Evolutionary conservation across 192 early-diverging fungal species (phyloP).

Genomic region (Gryganskiella cystojenkinii): DNA sequence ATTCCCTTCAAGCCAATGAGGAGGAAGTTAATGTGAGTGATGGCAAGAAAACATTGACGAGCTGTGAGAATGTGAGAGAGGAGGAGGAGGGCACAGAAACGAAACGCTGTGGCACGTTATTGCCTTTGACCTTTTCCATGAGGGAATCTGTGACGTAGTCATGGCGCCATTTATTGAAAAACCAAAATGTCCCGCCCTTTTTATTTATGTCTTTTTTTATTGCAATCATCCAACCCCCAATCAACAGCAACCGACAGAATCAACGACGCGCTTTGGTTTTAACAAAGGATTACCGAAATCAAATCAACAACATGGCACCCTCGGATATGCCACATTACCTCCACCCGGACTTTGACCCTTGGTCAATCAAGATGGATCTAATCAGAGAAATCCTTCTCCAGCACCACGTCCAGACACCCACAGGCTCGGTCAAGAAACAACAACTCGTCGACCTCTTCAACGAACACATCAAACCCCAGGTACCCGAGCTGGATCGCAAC

Average conservation of each 20-base stretch:
- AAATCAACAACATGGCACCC: conserved; percentile 4
- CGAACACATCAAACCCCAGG: conserved; percentile 29
- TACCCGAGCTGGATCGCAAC: conserved; percentile 14
- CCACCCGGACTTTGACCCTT: conserved; percentile 44
- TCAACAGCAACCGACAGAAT: neutral
- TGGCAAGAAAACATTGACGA: too few species aligned
- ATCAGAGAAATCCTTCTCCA: conserved; percentile 46
- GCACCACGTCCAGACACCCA: conserved; percentile 31
- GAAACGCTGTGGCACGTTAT: too few species aligned
- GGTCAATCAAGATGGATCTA: conserved; percentile 43
- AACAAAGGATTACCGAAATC: neutral
- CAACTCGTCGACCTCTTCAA: conserved; percentile 45
- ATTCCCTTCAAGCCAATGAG: too few species aligned
- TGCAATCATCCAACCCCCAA: neutral
- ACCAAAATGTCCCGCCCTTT: too few species aligned
- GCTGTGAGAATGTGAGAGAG: too few species aligned
- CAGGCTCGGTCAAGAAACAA: conserved; percentile 34
- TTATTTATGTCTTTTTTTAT: too few species aligned
- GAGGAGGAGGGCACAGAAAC: too few species aligned
- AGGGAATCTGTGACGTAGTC: too few species aligned
- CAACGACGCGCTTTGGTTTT: neutral
- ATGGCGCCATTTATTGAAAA: too few species aligned
- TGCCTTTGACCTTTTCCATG: too few species aligned
- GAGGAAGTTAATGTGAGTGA: too few species aligned
- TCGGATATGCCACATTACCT: conserved; percentile 34